Conservation (phyloP, 2,329 filamentous ascomycete genomes). For the Epichloe baconii region DNA sequence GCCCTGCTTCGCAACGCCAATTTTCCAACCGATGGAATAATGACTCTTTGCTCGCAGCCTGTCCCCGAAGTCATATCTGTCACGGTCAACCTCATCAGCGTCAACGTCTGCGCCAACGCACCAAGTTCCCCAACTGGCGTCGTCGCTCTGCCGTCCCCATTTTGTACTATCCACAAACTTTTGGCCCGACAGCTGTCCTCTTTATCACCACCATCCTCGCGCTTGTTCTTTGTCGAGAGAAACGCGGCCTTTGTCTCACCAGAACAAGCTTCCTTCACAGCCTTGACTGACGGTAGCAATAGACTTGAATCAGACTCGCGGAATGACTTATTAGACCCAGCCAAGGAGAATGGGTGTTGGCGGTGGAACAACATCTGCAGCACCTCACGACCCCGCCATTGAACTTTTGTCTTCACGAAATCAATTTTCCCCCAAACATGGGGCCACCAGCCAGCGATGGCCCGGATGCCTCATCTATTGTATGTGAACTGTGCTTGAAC, state of each 20-base stretch:
- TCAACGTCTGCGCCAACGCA: not conserved
- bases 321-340: constrained; percentile 7
- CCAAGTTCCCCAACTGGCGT: not conserved
- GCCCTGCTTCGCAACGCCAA: not conserved
- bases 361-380: constrained; percentile 3
- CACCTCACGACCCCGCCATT: not conserved
- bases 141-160: not conserved
- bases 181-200: not conserved
- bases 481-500: constrained; percentile 26
- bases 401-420: constrained; percentile 7
- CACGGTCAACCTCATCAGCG: not conserved
- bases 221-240: not conserved
- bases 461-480: constrained; percentile 65
- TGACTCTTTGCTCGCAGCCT: not conserved
- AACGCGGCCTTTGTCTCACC: not conserved
- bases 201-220: not conserved
- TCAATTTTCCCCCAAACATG: constrained; percentile 17
- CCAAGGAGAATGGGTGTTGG: constrained; percentile 7
- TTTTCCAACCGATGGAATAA: not conserved
- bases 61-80: not conserved
- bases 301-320: not conserved
- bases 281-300: not conserved
- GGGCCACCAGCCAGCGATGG: constrained; percentile 31
- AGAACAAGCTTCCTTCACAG: not conserved
- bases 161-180: not conserved